Conservation (phyloP, 2,329 filamentous ascomycete species). For the Ophiocordyceps robertsii region DNA sequence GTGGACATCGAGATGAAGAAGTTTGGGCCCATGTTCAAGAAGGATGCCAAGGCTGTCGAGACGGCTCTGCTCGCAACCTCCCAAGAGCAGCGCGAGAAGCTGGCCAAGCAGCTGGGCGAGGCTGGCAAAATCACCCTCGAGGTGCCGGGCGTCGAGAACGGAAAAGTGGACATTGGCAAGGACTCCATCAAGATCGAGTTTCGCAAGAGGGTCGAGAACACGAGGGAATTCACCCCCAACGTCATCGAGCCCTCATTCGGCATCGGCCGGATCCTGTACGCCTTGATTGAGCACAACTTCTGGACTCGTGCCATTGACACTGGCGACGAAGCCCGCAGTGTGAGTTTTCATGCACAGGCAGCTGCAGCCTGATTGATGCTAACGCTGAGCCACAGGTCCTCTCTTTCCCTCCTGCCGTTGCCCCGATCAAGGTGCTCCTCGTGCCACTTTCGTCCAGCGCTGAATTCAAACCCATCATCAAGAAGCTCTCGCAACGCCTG, state of each 20-base stretch:
- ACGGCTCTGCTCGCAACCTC: conserved; percentile 59
- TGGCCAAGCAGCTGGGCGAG: conserved; percentile 59
- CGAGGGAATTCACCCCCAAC: conserved; percentile 85
- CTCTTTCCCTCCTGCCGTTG: conserved; percentile 49
- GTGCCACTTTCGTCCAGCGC: conserved; percentile 75
- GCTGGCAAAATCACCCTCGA: conserved; percentile 66
- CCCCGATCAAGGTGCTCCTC: conserved; percentile 91
- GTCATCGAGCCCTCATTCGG: conserved; percentile 97
- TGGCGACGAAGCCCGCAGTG: conserved; percentile 64
- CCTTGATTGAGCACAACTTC: conserved; percentile 86
- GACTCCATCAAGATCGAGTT: conserved; percentile 77
- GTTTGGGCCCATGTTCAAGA: conserved; percentile 91
- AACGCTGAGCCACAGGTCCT: conserved; percentile 27
- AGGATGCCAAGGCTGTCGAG: conserved; percentile 79
- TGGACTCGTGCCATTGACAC: conserved; percentile 62
- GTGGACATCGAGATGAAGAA: conserved; percentile 88
- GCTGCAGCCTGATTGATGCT: neutral
- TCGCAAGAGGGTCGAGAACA: conserved; percentile 68
- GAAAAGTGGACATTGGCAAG: conserved; percentile 66
- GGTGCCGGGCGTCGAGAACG: conserved; percentile 51
- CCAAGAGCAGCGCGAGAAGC: conserved; percentile 69
- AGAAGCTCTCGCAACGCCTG: conserved; percentile 60
- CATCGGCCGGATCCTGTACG: conserved; percentile 89
- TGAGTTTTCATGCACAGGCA: conserved; percentile 33
- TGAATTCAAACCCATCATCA: conserved; percentile 67